Evolutionary conservation across 805 yeast species (phyloP), one percentile per base, ranked within the genome.

Genomic region (Wickerhamiella hasegawae): DNA sequence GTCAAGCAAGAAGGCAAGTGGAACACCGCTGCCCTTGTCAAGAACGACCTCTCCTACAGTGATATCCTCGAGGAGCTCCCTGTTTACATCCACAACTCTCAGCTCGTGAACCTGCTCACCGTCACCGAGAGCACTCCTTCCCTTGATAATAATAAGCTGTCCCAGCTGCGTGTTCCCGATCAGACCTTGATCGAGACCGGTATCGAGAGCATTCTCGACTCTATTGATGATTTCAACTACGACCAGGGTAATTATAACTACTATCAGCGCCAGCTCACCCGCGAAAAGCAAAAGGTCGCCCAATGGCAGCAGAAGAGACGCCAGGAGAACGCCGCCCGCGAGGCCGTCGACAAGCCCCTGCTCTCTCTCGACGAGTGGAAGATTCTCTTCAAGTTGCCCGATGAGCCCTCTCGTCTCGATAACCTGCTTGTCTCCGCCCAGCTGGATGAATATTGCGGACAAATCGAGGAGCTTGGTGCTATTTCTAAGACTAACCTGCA

Each of bases 171-270:
- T 28, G 58, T 66, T 16, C 54, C 63, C 17, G 58, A 60, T 41
- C 65, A 60, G 40, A 54, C 62, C 14, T 57, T 57, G 38, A 44
- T 66, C 31, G 57, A 59, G 41, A 47, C 51, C 42, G 64, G 63
- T 42, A 69, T 73, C 40, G 85, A 78, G 51, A 68, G 68, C 32
- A 63, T 79, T 44, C 66, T 71, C 51, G 75, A 71, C 41, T 70
- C 81, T 34, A 66, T 80, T 28, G 90, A 80, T 55, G 73, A 76
- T 33, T 73, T 71, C 60, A 76, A 75, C 60, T 75, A 75, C 54
- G 84, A 76, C 53, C 80, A 77, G 54, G 75, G 76, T 45, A 79
- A 75, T 58, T 74, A 76, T 65, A 76, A 78, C 63, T 79, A 76
- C 59, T 78, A 71, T 62, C 90, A 79, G 60, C 73, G 92, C 62